Conservation (phyloP, 2,329 filamentous ascomycete genomes). For the Claviceps pazoutovae region DNA sequence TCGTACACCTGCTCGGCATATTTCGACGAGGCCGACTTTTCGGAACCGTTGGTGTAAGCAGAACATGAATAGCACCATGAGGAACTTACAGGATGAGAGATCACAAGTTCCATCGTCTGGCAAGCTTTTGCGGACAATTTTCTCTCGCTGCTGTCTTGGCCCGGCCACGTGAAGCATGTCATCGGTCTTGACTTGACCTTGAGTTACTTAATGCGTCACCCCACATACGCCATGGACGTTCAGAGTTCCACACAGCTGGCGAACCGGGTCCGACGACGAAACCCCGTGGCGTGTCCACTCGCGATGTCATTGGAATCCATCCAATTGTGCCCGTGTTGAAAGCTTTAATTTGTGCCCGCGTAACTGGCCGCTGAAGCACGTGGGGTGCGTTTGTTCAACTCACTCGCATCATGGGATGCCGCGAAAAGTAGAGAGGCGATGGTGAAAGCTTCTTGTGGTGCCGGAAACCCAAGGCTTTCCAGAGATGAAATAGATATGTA, state of each 20-base stretch:
- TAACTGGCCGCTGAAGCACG: constrained; percentile 10
- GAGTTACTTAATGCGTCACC: not conserved
- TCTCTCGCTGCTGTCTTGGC: not conserved
- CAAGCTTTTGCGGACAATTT: not conserved
- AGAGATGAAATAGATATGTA: not conserved
- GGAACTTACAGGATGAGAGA: not conserved
- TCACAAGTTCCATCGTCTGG: not conserved
- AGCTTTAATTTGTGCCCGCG: not conserved
- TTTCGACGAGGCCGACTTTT: not conserved
- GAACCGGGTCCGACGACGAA: constrained; percentile 16
- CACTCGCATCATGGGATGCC: not conserved
- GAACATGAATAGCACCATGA: not conserved
- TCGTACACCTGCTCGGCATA: not conserved
- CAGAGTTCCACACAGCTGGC: constrained; percentile 7
- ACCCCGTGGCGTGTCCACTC: constrained; percentile 16
- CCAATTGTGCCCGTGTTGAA: constrained; percentile 8
- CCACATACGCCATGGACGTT: not conserved
- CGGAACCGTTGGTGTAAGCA: not conserved
- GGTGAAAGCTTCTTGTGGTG: not conserved
- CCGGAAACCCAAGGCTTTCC: not conserved
- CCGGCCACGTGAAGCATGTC: not conserved
- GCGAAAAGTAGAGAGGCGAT: not conserved
- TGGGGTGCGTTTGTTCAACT: constrained; percentile 5
- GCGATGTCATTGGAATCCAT: constrained; percentile 6
- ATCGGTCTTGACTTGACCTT: not conserved